Conservation (phyloP, 208 protist species). For the Wallacemonas sp. region DNA sequence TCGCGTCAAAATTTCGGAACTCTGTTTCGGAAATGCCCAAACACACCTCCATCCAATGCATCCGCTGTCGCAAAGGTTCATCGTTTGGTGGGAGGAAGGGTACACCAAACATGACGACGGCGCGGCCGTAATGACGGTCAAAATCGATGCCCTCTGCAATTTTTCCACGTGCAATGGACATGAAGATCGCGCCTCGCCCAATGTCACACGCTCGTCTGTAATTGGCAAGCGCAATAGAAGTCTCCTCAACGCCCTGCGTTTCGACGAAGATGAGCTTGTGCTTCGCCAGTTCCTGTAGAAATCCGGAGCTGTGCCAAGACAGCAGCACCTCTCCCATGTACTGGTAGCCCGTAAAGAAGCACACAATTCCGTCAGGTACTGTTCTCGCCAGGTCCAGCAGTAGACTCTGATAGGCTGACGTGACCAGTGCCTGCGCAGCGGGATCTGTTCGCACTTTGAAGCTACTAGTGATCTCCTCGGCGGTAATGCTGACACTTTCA, state of each 20-base stretch:
- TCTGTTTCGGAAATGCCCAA: conserved; percentile 96
- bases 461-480: conserved; percentile 89
- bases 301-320: conserved; percentile 91
- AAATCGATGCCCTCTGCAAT: conserved; percentile 99
- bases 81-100: conserved; percentile 95
- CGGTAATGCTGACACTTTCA: conserved; percentile 87
- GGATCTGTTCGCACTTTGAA: conserved; percentile 87
- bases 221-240: conserved; percentile 96
- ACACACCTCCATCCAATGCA: conserved; percentile 97
- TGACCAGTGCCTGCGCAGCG: conserved; percentile 87
- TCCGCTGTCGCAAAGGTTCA: conserved; percentile 92
- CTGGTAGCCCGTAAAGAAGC: conserved; percentile 97
- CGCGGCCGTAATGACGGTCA: conserved; percentile 96
- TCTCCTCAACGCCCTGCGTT: conserved; percentile 97
- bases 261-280: conserved; percentile 99
- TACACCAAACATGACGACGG: conserved; percentile 98
- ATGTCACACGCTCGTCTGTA: conserved; percentile 97
- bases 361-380: conserved; percentile 98
- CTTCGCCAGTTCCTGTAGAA: conserved; percentile 91
- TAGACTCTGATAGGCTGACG: conserved; percentile 96
- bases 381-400: conserved; percentile 93
- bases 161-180: conserved; percentile 97
- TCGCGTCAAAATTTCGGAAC: conserved; percentile 98
- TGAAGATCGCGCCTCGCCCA: conserved; percentile 98
- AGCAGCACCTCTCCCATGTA: conserved; percentile 95